phyloP scores from a whole-genome alignment of 2,329 filamentous ascomycete genomes.

The Penicillium aurantiogriseum region DNA sequence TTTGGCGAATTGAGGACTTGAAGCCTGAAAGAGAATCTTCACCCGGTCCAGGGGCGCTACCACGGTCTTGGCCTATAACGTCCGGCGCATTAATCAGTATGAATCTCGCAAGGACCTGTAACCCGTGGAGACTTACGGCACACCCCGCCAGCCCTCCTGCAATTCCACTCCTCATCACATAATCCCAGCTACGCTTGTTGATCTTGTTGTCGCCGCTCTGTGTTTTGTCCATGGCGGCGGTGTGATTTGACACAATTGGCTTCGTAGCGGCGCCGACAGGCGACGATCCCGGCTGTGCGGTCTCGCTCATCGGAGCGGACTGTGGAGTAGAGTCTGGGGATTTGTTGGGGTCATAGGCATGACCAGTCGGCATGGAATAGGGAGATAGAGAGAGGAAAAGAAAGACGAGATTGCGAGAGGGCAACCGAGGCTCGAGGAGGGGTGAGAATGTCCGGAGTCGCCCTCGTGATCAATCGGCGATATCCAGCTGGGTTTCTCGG shows the following conservation, averaged over 20 bases:
- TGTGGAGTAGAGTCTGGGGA: conserved; percentile 20
- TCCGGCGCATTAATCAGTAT: conserved; percentile 10
- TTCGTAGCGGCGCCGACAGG: conserved; percentile 20
- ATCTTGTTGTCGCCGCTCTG: conserved; percentile 36
- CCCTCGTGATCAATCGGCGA: conserved; percentile 29
- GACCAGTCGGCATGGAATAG: conserved; percentile 28
- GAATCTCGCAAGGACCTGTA: background rate
- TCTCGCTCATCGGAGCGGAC: conserved; percentile 33
- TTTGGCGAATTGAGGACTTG: conserved; percentile 89
- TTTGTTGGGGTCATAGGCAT: conserved; percentile 26
- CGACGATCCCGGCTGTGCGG: conserved; percentile 26
- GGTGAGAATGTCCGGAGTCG: conserved; percentile 18
- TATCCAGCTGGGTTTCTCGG: conserved; percentile 26
- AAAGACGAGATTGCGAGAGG: conserved; percentile 9
- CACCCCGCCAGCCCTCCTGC: conserved; percentile 90
- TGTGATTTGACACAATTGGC: conserved; percentile 15
- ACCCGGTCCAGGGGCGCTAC: conserved; percentile 95
- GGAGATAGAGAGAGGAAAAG: conserved; percentile 16
- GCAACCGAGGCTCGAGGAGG: conserved; percentile 20
- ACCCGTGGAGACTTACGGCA: conserved; percentile 61
- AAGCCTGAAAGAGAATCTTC: conserved; percentile 97
- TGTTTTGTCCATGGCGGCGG: conserved; percentile 12
- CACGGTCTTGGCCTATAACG: conserved; percentile 78
- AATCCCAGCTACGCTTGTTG: conserved; percentile 74
- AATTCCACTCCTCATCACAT: conserved; percentile 76